Evolutionary conservation across 257 asterid species (phyloP).

Genomic region (Jasminum sambac): DNA sequence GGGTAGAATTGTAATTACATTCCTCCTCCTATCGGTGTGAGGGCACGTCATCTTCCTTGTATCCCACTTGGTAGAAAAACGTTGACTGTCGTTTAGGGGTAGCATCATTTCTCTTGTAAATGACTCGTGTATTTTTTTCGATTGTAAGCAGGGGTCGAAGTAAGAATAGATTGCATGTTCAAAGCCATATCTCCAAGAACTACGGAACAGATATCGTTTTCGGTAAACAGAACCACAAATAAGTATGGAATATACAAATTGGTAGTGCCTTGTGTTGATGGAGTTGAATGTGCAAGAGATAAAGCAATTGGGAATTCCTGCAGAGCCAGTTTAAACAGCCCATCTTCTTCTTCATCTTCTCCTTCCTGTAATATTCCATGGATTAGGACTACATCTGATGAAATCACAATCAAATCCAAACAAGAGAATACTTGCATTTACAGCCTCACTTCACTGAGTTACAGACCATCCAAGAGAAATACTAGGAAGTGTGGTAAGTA

Average conservation of each 20-base stretch:
- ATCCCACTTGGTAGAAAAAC: no score
- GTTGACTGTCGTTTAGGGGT: no score
- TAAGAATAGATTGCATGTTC: constrained; percentile 83
- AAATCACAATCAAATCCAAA: constrained; percentile 64
- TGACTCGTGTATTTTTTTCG: not conserved
- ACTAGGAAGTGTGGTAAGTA: constrained; percentile 56
- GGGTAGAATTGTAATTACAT: no score
- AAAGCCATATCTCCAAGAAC: constrained; percentile 77
- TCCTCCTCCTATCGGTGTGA: no score
- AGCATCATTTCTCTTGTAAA: no score
- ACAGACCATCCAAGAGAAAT: constrained; percentile 66
- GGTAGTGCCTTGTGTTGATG: constrained; percentile 78
- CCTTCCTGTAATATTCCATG: constrained; percentile 45
- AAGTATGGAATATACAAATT: constrained; percentile 73
- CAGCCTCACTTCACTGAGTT: constrained; percentile 59
- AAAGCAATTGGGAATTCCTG: constrained; percentile 66
- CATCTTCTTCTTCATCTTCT: constrained; percentile 39
- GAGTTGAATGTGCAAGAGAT: constrained; percentile 85
- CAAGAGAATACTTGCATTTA: constrained; percentile 70
- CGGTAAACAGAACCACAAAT: constrained; percentile 85
- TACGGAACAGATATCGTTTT: constrained; percentile 60
- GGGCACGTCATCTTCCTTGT: no score
- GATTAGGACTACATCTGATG: constrained; percentile 57
- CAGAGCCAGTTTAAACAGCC: constrained; percentile 49
- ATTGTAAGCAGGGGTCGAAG: constrained; percentile 63